Conservation (phyloP, 805 yeast genomes). For the Wickerhamiella siamensis region DNA sequence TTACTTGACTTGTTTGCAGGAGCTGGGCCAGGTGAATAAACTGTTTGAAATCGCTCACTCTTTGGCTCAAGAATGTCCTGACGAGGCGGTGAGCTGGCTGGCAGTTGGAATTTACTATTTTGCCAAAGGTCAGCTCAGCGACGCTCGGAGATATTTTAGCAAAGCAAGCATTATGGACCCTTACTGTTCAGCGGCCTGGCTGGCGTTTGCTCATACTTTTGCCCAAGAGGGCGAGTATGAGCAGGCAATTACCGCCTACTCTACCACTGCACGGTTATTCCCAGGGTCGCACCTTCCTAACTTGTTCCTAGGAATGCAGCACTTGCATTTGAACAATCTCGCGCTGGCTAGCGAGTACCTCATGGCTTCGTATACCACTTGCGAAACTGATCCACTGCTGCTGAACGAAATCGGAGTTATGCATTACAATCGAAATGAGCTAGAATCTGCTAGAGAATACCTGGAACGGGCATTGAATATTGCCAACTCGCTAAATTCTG, state of each 20-base stretch:
- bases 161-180: constrained; percentile 83
- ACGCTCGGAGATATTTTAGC: constrained; percentile 76
- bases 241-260: constrained; percentile 93
- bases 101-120: constrained; percentile 86
- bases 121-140: constrained; percentile 53
- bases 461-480: constrained; percentile 11
- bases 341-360: constrained; percentile 79
- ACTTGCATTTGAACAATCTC: constrained; percentile 71
- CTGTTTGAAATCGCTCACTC: constrained; percentile 70
- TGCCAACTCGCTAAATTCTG: constrained; percentile 38
- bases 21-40: constrained; percentile 68
- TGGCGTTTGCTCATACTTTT: constrained; percentile 96
- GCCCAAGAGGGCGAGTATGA: constrained; percentile 98
- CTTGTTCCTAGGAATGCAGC: constrained; percentile 90
- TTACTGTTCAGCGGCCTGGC: constrained; percentile 90
- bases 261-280: constrained; percentile 84
- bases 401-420: constrained; percentile 89
- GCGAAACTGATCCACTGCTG: constrained; percentile 74
- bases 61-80: constrained; percentile 72
- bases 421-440: constrained; percentile 60
- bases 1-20: constrained; percentile 73
- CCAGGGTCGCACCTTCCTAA: constrained; percentile 68
- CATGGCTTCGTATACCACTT: constrained; percentile 55
- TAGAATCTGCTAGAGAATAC: constrained; percentile 46
- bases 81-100: constrained; percentile 73